Conservation (phyloP, 192 early-diverging fungal species). For the Lobosporangium transversale region DNA sequence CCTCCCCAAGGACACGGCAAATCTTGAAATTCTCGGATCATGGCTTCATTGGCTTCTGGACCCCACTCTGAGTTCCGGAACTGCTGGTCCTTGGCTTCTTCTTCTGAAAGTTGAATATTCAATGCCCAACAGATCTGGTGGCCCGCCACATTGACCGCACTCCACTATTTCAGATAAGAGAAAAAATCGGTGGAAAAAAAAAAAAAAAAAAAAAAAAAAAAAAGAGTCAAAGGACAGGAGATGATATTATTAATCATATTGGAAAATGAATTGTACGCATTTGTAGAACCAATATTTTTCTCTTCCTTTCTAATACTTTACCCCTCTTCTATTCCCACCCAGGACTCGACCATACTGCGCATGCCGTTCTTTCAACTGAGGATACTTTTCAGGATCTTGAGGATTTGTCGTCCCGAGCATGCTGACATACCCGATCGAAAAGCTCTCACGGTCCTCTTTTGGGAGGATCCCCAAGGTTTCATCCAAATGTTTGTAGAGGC, state of each 20-base stretch:
- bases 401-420: not conserved
- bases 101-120: not conserved
- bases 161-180: not conserved
- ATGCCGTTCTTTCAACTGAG: not conserved
- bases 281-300: no score
- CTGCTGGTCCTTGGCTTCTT: not conserved
- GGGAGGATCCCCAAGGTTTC: slow-evolving; percentile 1
- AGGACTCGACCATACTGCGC: not conserved
- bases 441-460: not conserved
- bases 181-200: no score
- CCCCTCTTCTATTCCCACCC: not conserved
- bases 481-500: not conserved
- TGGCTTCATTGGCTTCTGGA: not conserved
- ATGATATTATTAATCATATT: no score
- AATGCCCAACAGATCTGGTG: not conserved
- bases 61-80: not conserved
- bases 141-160: not conserved
- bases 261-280: no score
- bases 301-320: no score
- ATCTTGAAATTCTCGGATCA: not conserved
- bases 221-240: no score
- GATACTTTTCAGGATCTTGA: slow-evolving; percentile 2
- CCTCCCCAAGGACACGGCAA: not conserved
- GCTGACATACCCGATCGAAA: not conserved
- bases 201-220: no score